These are phyloP conservation scores for Russula sp. DNA, from an alignment of 768 basidiomycete species.

Conservation along the genomic window DNA sequence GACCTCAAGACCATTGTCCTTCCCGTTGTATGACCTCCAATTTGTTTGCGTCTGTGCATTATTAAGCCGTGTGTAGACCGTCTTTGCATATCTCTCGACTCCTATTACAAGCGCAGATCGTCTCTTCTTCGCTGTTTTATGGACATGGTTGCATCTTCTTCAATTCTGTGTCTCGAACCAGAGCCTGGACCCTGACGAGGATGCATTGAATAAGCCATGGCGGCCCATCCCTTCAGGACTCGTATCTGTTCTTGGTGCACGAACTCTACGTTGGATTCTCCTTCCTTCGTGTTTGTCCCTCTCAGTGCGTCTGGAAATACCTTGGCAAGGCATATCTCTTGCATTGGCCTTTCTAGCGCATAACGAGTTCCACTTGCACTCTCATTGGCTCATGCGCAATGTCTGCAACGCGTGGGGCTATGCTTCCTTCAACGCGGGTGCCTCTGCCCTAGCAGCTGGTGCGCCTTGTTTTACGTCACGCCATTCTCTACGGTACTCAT, in stretches of 20 bases:
- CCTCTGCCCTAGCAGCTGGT: slow-evolving; percentile 14
- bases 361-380: slow-evolving; percentile 23
- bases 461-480: neutral
- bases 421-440: slow-evolving; percentile 25
- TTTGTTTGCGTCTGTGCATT: neutral
- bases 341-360: slow-evolving; percentile 21
- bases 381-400: slow-evolving; percentile 19
- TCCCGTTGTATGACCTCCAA: neutral
- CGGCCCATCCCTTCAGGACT: slow-evolving; percentile 25
- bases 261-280: slow-evolving; percentile 22
- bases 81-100: slow-evolving; percentile 13
- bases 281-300: slow-evolving; percentile 20
- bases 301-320: slow-evolving; percentile 9
- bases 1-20: slow-evolving; percentile 18
- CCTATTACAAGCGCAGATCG: neutral
- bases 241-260: slow-evolving; percentile 19
- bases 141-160: slow-evolving; percentile 29
- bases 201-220: slow-evolving; percentile 24
- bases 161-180: slow-evolving; percentile 28
- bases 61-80: neutral
- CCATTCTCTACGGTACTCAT: neutral
- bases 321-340: slow-evolving; percentile 15
- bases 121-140: slow-evolving; percentile 11
- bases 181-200: slow-evolving; percentile 24
- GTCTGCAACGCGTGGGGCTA: slow-evolving; percentile 21